A percentile compares a stretch with the other conserved stretches of the same genome.
Conservation (phyloP, 2,329 filamentous ascomycete genomes). For the Fusarium anthophilum region DNA sequence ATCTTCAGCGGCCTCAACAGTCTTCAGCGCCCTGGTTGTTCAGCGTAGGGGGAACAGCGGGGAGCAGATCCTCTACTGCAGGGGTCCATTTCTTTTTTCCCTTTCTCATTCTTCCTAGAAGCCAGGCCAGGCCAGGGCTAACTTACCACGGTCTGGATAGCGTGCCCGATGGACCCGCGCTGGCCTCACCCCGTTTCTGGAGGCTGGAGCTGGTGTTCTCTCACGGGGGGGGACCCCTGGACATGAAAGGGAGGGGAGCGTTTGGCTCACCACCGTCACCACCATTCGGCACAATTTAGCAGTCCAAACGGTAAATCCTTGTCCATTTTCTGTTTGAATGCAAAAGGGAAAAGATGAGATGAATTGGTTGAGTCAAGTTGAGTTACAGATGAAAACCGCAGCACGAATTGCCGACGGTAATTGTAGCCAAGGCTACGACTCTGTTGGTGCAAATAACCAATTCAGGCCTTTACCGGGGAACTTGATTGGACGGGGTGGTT, state of each 20-base stretch:
- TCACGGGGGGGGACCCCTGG: slow-evolving; percentile 22
- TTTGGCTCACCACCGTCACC: slow-evolving; percentile 36
- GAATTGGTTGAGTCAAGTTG: background rate
- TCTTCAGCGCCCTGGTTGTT: slow-evolving; percentile 20
- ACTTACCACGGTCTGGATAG: background rate
- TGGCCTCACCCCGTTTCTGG: slow-evolving; percentile 19
- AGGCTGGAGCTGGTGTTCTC: background rate
- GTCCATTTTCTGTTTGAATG: background rate
- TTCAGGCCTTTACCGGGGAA: slow-evolving; percentile 3
- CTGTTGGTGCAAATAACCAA: slow-evolving; percentile 1
- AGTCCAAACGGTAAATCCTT: slow-evolving; percentile 20
- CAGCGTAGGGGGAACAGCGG: slow-evolving; percentile 3
- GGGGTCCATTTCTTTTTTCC: slow-evolving; percentile 4
- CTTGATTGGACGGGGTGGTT: slow-evolving; percentile 6
- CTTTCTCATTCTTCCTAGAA: background rate
- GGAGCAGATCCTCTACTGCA: slow-evolving; percentile 35
- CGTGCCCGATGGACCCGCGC: slow-evolving; percentile 23
- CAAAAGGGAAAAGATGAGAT: background rate
- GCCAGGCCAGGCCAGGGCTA: background rate
- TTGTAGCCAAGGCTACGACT: background rate
- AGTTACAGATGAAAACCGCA: slow-evolving; percentile 12
- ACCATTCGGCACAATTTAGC: slow-evolving; percentile 31
- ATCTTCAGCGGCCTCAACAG: slow-evolving; percentile 32
- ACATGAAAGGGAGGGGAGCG: slow-evolving; percentile 17
- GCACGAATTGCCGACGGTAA: background rate